Conservation (phyloP, 2,329 filamentous ascomycete species). For the Fusarium pininemorale region DNA sequence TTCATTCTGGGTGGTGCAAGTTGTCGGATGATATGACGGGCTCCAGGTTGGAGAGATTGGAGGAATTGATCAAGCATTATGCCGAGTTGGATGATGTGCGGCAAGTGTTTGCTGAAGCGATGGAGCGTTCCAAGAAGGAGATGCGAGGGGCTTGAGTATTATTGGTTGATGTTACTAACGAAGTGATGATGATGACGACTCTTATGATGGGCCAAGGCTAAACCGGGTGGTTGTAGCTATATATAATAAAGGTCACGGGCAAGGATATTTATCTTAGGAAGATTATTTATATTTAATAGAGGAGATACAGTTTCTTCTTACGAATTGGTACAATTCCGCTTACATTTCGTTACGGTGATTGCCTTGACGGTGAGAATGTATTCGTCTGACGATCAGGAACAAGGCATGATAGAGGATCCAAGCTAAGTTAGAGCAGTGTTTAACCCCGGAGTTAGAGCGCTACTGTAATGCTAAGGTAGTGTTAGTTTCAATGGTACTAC, state of each 20-base stretch:
- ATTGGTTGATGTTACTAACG: constrained; percentile 5
- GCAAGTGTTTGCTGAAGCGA: constrained; percentile 15
- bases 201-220: constrained; percentile 4
- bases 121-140: constrained; percentile 25
- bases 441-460: background rate
- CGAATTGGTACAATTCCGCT: background rate
- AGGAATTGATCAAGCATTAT: constrained; percentile 16
- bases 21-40: constrained; percentile 6
- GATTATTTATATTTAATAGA: constrained; percentile 5
- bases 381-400: constrained; percentile 8
- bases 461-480: background rate
- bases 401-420: constrained; percentile 6
- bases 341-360: background rate
- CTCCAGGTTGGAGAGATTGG: constrained; percentile 13
- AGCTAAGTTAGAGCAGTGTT: constrained; percentile 9
- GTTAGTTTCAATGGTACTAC: background rate
- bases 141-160: constrained; percentile 5
- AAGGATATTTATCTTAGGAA: background rate
- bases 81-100: constrained; percentile 25
- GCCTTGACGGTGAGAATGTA: background rate
- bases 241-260: background rate
- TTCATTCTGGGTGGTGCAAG: constrained; percentile 21
- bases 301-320: background rate
- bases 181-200: constrained; percentile 21
- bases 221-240: constrained; percentile 3